Evolutionary conservation across 2,329 filamentous ascomycete species (phyloP).

Genomic region (Claviceps africana): DNA sequence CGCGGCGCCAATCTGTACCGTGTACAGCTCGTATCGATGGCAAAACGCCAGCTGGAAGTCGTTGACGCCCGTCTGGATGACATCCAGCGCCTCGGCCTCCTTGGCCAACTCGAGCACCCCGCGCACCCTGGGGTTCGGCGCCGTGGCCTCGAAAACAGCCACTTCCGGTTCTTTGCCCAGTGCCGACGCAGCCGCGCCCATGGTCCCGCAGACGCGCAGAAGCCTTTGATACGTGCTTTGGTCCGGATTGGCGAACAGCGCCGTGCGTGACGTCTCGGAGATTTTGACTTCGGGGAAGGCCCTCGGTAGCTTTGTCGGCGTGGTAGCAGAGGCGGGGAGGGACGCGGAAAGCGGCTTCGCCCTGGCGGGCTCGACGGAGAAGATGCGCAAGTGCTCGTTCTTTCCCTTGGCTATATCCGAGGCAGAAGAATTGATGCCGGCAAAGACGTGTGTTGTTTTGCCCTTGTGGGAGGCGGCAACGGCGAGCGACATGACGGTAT

Average conservation of each 20-base stretch:
- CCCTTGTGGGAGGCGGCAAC: conserved; percentile 50
- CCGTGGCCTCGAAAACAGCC: conserved; percentile 56
- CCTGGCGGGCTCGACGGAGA: conserved; percentile 39
- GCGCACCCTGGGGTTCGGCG: conserved; percentile 30
- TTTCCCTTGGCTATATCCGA: conserved; percentile 58
- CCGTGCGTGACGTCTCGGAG: conserved; percentile 35
- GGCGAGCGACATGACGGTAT: conserved; percentile 74
- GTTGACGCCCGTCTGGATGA: conserved; percentile 44
- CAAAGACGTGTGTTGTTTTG: conserved; percentile 43
- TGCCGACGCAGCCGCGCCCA: conserved; percentile 69
- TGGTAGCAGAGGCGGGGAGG: conserved; percentile 10
- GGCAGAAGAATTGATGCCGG: conserved; percentile 73
- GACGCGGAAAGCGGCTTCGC: conserved; percentile 18
- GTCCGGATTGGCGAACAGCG: conserved; percentile 36
- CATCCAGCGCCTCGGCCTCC: conserved; percentile 57
- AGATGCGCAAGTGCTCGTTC: conserved; percentile 73
- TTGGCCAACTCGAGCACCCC: conserved; percentile 35
- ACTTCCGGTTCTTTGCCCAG: conserved; percentile 65
- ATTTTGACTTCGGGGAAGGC: conserved; percentile 23
- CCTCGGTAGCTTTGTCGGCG: background rate
- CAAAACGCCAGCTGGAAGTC: conserved; percentile 66
- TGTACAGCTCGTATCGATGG: conserved; percentile 59
- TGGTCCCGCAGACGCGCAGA: conserved; percentile 44
- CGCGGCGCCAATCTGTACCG: conserved; percentile 43
- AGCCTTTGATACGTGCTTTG: conserved; percentile 46